Percentiles rank a stretch among this genome's conserved stretches.
These are phyloP conservation scores for Pleurotus eryngii DNA, from an alignment of 768 basidiomycete genomes.

Conservation along the genomic window DNA sequence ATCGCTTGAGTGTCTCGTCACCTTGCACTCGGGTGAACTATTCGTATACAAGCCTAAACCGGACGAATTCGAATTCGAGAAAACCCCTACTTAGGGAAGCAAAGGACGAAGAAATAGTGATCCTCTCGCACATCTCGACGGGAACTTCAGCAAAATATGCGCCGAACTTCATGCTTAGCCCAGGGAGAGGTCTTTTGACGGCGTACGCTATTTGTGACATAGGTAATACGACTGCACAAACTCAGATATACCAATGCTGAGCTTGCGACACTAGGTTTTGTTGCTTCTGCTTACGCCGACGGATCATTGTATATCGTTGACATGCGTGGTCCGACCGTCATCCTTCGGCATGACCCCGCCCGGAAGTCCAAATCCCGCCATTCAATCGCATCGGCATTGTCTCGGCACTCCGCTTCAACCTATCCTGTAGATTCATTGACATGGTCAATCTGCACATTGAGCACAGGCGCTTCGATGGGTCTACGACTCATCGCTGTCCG, in stretches of 20 bases:
- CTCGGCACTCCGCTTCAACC: conserved; percentile 29
- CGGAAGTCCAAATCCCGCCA: conserved; percentile 38
- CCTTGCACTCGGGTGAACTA: conserved; percentile 53
- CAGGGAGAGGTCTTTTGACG: conserved; percentile 44
- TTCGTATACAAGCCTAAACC: conserved; percentile 39
- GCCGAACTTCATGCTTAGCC: conserved; percentile 58
- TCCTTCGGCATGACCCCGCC: conserved; percentile 45
- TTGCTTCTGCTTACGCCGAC: conserved; percentile 66
- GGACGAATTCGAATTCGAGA: conserved; percentile 11
- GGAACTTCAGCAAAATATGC: conserved; percentile 41
- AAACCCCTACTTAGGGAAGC: conserved; percentile 17
- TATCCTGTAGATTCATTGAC: conserved; percentile 51
- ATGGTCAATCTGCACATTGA: conserved; percentile 64
- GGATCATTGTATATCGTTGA: conserved; percentile 65
- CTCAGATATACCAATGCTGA: not conserved
- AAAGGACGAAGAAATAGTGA: conserved; percentile 48
- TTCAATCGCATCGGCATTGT: conserved; percentile 27
- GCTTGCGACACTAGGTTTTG: conserved; percentile 53
- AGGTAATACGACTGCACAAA: conserved; percentile 39
- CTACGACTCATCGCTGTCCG: conserved; percentile 63
- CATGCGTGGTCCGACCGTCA: conserved; percentile 68
- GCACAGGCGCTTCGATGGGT: conserved; percentile 42
- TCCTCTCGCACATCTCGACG: conserved; percentile 47
- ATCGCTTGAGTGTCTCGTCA: conserved; percentile 55
- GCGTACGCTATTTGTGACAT: conserved; percentile 68